A percentile compares a stretch with the other conserved stretches of the same genome.
Evolutionary conservation across 805 yeast species (phyloP).

Genomic region (Nematodospora valgi): DNA sequence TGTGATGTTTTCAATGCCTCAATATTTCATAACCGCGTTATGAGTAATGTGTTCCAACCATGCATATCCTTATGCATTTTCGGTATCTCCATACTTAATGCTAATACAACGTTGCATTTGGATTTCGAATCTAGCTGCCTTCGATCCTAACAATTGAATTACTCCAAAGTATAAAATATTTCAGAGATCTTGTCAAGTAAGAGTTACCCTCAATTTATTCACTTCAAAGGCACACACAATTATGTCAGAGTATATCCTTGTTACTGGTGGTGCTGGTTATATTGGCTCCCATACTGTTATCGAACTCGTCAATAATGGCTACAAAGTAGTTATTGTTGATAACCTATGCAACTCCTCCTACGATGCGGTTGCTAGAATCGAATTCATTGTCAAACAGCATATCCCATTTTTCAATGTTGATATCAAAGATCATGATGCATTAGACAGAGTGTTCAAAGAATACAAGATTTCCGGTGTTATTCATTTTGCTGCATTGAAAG

Average conservation of each 20-base stretch:
- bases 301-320: conserved; percentile 57
- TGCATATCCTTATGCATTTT: no score
- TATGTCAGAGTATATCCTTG: conserved; percentile 41
- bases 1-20: no score
- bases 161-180: no score
- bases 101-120: no score
- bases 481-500: conserved; percentile 81
- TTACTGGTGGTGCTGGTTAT: conserved; percentile 86
- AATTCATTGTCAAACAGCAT: conserved; percentile 45
- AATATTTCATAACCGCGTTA: no score
- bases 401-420: conserved; percentile 60
- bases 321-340: conserved; percentile 71
- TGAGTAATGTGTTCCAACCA: no score
- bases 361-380: conserved; percentile 63
- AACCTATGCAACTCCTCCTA: conserved; percentile 63
- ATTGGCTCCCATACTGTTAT: conserved; percentile 80
- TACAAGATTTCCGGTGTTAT: conserved; percentile 57
- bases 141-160: no score
- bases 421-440: conserved; percentile 45
- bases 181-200: no score
- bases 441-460: conserved; percentile 46
- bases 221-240: conserved; percentile 1
- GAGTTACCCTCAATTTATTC: not conserved
- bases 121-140: no score
- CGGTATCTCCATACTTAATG: no score